A percentile compares a stretch with the other conserved stretches of the same genome.
These are phyloP conservation scores for Fusarium heterosporum DNA, from an alignment of 2,329 filamentous ascomycete genomes.

Conservation along the genomic window DNA sequence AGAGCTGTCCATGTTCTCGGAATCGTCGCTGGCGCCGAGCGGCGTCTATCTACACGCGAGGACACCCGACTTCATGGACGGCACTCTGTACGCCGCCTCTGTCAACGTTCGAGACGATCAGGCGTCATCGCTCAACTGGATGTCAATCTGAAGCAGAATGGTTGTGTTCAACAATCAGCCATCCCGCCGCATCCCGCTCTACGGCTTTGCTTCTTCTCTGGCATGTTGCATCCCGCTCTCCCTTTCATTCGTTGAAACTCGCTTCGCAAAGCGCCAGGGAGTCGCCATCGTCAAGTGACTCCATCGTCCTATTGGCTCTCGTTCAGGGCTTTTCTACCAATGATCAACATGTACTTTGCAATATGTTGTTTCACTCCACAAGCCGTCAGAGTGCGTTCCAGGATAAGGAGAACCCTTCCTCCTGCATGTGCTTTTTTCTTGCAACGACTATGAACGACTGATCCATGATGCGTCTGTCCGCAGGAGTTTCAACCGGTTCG, in stretches of 20 bases:
- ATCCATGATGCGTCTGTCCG: slow-evolving; percentile 20
- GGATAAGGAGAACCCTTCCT: slow-evolving; percentile 29
- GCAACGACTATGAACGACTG: slow-evolving; percentile 28
- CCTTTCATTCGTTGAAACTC: slow-evolving; percentile 41
- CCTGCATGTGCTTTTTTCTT: slow-evolving; percentile 42
- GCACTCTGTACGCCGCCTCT: slow-evolving; percentile 4
- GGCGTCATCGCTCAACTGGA: background rate
- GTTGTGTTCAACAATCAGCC: slow-evolving; percentile 7
- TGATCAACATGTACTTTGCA: slow-evolving; percentile 24
- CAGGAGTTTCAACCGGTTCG: slow-evolving; percentile 38
- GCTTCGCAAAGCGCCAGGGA: slow-evolving; percentile 40
- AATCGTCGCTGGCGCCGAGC: slow-evolving; percentile 21
- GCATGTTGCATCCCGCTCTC: background rate
- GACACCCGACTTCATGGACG: slow-evolving; percentile 2
- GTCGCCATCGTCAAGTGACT: slow-evolving; percentile 27
- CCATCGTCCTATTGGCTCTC: slow-evolving; percentile 37
- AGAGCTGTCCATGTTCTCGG: slow-evolving; percentile 8
- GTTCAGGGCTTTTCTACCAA: slow-evolving; percentile 43
- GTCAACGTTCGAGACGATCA: background rate
- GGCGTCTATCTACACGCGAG: slow-evolving; percentile 39
- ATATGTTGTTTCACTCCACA: slow-evolving; percentile 42
- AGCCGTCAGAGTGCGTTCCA: slow-evolving; percentile 32
- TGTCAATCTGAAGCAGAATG: background rate
- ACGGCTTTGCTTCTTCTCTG: slow-evolving; percentile 29
- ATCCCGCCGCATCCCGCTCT: slow-evolving; percentile 22